Conservation (phyloP, 305 asterid species). For the Solanum hybrid region DNA sequence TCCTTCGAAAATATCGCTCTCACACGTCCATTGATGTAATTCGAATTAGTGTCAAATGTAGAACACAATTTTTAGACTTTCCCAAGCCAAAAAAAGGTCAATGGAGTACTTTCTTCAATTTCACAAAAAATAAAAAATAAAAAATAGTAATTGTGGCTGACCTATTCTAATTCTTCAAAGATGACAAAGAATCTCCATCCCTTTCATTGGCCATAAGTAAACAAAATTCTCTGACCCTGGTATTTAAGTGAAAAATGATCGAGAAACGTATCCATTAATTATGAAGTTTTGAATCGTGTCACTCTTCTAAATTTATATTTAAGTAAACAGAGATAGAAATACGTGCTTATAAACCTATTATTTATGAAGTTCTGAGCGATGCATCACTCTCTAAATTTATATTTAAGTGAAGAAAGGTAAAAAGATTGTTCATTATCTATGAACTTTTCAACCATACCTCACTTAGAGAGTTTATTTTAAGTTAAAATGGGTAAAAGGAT, state of each 20-base stretch:
- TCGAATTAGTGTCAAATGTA: not conserved
- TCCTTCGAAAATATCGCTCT: not conserved
- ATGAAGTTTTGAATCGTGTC: not conserved
- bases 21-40: not conserved
- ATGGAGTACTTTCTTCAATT: not conserved
- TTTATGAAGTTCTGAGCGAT: not conserved
- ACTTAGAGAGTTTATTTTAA: not conserved
- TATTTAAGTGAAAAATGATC: not conserved
- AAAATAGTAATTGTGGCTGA: not conserved
- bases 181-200: not conserved
- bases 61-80: not conserved
- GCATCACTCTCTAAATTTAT: not conserved
- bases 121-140: not conserved
- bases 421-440: not conserved
- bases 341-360: not conserved
- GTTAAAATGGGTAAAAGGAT: not conserved
- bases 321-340: not conserved
- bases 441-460: not conserved
- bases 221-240: not conserved
- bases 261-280: not conserved
- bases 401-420: not conserved
- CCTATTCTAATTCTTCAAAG: not conserved
- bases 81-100: not conserved
- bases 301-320: not conserved
- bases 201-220: not conserved